Base-by-base conservation (phyloP, 257 asterid genomes). In the Fraxinus quadrangulata region DNA sequence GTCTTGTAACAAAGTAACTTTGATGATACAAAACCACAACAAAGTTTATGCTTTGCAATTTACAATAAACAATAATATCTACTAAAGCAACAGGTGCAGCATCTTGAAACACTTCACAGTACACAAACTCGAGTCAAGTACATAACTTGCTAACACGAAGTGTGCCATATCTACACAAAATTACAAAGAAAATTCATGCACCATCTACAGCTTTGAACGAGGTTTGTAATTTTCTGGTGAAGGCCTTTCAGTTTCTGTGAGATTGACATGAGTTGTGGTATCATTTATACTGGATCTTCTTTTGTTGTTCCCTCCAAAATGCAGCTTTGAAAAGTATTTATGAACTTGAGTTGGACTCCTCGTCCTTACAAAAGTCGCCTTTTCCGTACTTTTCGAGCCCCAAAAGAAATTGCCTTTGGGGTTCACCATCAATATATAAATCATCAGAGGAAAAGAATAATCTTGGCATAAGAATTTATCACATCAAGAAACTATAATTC, bases 271-370 rank as follows among this genome's bases (percentile, higher is more conserved):
- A 2, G 92, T 92, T 0, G 99, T 92, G 67, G 91, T 89, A 74
- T 94, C 97, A 26, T 94, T 97, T 75, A 92, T 95, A 82, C 97
- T 95, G 39, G 97, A 87, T 80, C 98, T 87, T 79, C 96, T 81
- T 86, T 90, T 91, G 67, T 95, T 97, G 54, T 95, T 95, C 66
- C 96, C 97, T 0, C 94, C 92, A 0, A 96, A 88, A n/a, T 86
- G 88, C 84, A 91, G 99, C 74, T 97, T 78, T 79, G 90, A 92
- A 92, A 91, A 95, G 70, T 92, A 91, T 87, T 94, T 94, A 80
- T 92, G 96, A 56, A 94, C 98, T 77, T 92, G 98, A 10, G 97
- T 94, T 23, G 97, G 96, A 7, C 97, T 92, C 80, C 97, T 85
- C 6, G 94, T 85, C 19, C 90, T 89, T 83, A 92, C 97, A 34